These are phyloP conservation scores for Leccinum uliginosum DNA, from an alignment of 768 basidiomycete species.

Conservation along the genomic window DNA sequence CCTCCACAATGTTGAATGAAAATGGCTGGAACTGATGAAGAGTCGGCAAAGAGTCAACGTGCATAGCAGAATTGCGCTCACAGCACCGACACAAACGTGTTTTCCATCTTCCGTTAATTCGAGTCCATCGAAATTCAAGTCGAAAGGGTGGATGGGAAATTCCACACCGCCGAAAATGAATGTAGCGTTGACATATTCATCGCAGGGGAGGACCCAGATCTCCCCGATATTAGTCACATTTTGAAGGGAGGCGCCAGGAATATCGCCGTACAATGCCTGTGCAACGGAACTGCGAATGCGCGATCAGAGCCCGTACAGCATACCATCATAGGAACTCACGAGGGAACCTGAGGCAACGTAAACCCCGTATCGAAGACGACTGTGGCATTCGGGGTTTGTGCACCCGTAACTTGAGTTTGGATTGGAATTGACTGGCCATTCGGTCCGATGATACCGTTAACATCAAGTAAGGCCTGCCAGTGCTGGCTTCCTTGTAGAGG, in stretches of 20 bases:
- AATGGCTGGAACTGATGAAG: slow-evolving; percentile 62
- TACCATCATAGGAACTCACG: slow-evolving; percentile 28
- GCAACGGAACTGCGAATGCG: slow-evolving; percentile 40
- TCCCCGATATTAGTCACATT: slow-evolving; percentile 38
- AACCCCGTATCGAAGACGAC: slow-evolving; percentile 70
- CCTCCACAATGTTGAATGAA: slow-evolving; percentile 39
- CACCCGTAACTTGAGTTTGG: slow-evolving; percentile 41
- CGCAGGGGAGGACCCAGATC: slow-evolving; percentile 62
- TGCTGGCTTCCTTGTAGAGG: slow-evolving; percentile 47
- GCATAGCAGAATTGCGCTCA: slow-evolving; percentile 25
- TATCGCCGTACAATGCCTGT: slow-evolving; percentile 55
- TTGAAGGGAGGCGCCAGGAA: slow-evolving; percentile 49
- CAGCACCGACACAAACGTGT: slow-evolving; percentile 39
- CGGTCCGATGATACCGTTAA: slow-evolving; percentile 58
- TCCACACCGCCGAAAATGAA: slow-evolving; percentile 54
- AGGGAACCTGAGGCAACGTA: slow-evolving; percentile 57
- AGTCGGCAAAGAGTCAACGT: background rate
- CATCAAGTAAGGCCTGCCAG: slow-evolving; percentile 61
- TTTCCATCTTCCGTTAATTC: slow-evolving; percentile 19
- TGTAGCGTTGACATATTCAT: slow-evolving; percentile 58
- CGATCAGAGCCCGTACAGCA: slow-evolving; percentile 15
- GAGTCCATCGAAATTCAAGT: slow-evolving; percentile 37
- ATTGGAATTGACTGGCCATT: slow-evolving; percentile 48
- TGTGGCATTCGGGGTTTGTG: slow-evolving; percentile 45
- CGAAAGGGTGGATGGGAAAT: slow-evolving; percentile 65